Evolutionary conservation across 352 stramenopile species (phyloP).

Genomic region (Phytophthora kernoviae): DNA sequence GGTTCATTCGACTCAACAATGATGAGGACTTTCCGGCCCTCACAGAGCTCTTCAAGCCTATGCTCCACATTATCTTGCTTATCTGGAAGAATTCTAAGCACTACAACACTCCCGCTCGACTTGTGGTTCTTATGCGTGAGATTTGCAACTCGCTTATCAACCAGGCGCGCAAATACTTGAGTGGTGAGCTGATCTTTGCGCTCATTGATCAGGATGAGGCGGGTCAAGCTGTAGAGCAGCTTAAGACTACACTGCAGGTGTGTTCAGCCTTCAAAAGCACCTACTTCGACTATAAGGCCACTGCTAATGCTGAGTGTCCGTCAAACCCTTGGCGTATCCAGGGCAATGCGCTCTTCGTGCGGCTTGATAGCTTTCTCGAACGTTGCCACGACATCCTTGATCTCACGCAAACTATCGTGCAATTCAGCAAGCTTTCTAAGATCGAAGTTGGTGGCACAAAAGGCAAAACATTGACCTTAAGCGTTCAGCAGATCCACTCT

Average conservation of each 20-base stretch:
- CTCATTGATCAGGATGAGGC: slow-evolving; percentile 97
- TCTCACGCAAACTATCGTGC: slow-evolving; percentile 97
- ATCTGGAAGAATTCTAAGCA: slow-evolving; percentile 99
- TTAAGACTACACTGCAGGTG: slow-evolving; percentile 94
- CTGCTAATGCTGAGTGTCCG: slow-evolving; percentile 95
- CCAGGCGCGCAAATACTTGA: slow-evolving; percentile 93
- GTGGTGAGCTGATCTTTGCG: slow-evolving; percentile 95
- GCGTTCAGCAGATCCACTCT: slow-evolving; percentile 94
- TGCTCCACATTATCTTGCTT: slow-evolving; percentile 97
- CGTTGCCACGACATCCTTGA: slow-evolving; percentile 98
- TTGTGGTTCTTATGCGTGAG: slow-evolving; percentile 97
- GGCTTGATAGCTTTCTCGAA: slow-evolving; percentile 97
- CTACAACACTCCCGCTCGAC: slow-evolving; percentile 96
- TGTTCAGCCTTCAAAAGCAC: slow-evolving; percentile 97
- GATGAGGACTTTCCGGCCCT: slow-evolving; percentile 95
- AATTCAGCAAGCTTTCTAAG: slow-evolving; percentile 98
- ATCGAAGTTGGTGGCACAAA: slow-evolving; percentile 98
- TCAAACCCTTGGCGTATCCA: slow-evolving; percentile 98
- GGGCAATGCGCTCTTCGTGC: slow-evolving; percentile 97
- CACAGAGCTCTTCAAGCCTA: slow-evolving; percentile 96
- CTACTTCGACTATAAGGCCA: slow-evolving; percentile 99
- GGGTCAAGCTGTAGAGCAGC: slow-evolving; percentile 92
- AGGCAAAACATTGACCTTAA: slow-evolving; percentile 93
- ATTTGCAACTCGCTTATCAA: slow-evolving; percentile 98
- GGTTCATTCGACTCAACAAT: slow-evolving; percentile 96